Evolutionary conservation across 768 basidiomycete species (phyloP).

Genomic region (Hebeloma cylindrosporum): DNA sequence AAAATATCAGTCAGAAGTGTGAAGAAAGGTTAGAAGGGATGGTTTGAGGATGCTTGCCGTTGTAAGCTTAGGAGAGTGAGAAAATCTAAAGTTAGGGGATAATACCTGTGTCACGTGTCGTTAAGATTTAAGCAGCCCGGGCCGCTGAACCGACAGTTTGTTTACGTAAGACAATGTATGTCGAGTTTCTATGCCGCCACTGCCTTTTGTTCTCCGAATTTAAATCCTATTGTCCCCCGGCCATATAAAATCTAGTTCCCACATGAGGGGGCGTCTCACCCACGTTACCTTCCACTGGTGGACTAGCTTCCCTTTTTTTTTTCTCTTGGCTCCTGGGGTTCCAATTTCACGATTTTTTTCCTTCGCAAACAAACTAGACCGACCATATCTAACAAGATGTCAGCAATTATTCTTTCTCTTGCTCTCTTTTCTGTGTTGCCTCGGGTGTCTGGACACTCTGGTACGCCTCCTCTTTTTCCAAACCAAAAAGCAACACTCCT

Average conservation of each 20-base stretch:
- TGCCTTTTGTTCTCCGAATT: conserved; percentile 6
- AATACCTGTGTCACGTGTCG: too few relatives aligned
- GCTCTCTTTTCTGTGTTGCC: conserved; percentile 16
- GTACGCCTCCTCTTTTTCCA: conserved; percentile 14
- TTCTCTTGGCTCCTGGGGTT: conserved; percentile 6
- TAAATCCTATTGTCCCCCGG: conserved; percentile 12
- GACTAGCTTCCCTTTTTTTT: conserved; percentile 13
- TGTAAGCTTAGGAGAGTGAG: too few relatives aligned
- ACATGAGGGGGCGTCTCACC: background rate
- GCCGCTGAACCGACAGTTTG: too few relatives aligned
- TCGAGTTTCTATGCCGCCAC: too few relatives aligned
- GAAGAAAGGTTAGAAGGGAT: too few relatives aligned
- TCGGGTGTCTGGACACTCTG: conserved; percentile 31
- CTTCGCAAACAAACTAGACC: background rate
- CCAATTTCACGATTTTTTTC: conserved; percentile 4
- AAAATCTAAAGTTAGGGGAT: too few relatives aligned
- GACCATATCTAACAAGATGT: conserved; percentile 17
- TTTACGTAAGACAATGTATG: too few relatives aligned
- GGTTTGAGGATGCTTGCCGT: too few relatives aligned
- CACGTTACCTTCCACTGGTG: conserved; percentile 17
- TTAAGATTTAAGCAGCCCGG: too few relatives aligned
- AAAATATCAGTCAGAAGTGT: too few relatives aligned
- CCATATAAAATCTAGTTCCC: background rate
- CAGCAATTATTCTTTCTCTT: conserved; percentile 19
- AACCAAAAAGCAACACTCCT: background rate